Evolutionary conservation across 2,329 filamentous ascomycete genomes (phyloP).

Genomic region (Fusarium foetens): DNA sequence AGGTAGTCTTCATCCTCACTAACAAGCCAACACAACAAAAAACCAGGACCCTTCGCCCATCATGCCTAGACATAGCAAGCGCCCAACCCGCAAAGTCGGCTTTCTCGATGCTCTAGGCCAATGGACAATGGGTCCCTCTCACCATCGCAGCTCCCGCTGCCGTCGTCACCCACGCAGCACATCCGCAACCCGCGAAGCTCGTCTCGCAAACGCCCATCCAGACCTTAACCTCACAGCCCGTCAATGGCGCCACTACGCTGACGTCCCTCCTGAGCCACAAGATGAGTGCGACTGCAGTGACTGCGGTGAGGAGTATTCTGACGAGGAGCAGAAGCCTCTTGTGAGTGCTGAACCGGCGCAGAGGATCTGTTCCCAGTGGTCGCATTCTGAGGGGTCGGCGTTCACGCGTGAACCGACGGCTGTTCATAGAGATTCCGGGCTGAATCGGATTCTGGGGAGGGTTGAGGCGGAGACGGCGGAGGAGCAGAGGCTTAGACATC

Average conservation of each 20-base stretch:
- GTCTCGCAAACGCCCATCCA: constrained; percentile 8
- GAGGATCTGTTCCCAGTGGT: constrained; percentile 15
- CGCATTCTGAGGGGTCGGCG: background rate
- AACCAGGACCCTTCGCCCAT: background rate
- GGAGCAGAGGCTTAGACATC: constrained; percentile 1
- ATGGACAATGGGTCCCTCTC: background rate
- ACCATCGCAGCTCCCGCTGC: background rate
- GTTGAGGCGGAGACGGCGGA: background rate
- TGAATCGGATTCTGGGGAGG: background rate
- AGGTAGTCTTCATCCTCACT: background rate
- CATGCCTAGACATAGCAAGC: constrained; percentile 1
- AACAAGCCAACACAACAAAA: background rate
- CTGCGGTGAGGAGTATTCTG: background rate
- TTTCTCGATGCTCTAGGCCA: constrained; percentile 27
- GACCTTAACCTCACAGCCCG: constrained; percentile 8
- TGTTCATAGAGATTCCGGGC: background rate
- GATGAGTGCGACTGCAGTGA: background rate
- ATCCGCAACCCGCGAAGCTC: background rate
- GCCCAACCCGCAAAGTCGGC: background rate
- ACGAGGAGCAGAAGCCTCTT: background rate
- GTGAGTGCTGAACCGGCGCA: background rate
- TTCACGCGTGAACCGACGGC: background rate
- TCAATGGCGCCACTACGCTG: constrained; percentile 9
- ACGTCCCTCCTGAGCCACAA: background rate
- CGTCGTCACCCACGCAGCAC: background rate